Percentiles rank a stretch among this genome's conserved stretches.
These are phyloP conservation scores for Podospora conica DNA, from an alignment of 495 filamentous ascomycete species.

Conservation along the genomic window DNA sequence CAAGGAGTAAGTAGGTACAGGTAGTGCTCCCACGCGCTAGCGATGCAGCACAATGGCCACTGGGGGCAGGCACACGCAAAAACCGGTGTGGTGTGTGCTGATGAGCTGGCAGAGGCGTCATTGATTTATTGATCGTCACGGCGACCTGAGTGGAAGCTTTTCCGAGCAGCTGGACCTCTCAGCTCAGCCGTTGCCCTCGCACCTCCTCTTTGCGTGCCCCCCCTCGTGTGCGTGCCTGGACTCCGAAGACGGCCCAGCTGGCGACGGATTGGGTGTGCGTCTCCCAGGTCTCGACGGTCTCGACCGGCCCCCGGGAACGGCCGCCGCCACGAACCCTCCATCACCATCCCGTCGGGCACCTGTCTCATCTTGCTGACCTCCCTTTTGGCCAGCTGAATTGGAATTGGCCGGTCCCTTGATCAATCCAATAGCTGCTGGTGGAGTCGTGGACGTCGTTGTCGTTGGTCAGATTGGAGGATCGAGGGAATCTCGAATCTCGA, in stretches of 20 bases:
- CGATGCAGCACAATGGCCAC: not conserved
- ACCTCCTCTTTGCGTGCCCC: not conserved
- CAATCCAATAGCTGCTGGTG: not conserved
- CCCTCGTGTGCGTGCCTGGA: no score
- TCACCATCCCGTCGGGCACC: not conserved
- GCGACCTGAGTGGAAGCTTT: not conserved
- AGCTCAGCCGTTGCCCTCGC: not conserved
- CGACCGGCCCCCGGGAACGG: not conserved
- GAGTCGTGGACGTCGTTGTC: not conserved
- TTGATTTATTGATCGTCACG: not conserved
- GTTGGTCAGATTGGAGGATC: no score
- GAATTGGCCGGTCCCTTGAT: not conserved
- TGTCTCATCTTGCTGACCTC: not conserved
- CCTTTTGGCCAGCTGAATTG: not conserved
- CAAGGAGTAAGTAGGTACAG: not conserved
- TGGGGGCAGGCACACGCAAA: no score
- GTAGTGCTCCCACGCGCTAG: not conserved
- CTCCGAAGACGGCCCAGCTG: not conserved
- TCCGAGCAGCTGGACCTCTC: not conserved
- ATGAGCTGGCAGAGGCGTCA: not conserved
- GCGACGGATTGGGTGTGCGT: no score
- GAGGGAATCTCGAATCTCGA: not conserved
- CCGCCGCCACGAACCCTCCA: not conserved
- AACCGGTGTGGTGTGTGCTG: not conserved
- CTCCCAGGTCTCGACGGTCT: not conserved